phyloP scores from a whole-genome alignment of 106 monocot genomes.

The Dioscorea alata region DNA sequence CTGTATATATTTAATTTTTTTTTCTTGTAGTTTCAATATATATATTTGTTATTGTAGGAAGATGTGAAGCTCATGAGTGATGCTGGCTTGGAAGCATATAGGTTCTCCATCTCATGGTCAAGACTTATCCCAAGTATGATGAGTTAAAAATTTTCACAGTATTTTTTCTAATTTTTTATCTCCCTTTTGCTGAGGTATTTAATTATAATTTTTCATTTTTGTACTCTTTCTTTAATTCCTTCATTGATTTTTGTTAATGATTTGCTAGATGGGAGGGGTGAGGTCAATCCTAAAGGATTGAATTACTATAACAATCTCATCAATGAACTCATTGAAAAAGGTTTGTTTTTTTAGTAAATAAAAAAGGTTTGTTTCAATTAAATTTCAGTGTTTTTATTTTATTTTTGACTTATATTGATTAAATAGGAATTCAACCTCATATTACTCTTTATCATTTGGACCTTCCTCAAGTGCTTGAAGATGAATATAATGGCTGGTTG shows the following conservation, averaged over 20 bases:
- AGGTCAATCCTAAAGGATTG: constrained; percentile 54
- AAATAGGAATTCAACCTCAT: constrained; percentile 63
- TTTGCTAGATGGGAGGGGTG: constrained; percentile 55
- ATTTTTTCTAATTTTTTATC: neutral
- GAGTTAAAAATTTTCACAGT: neutral
- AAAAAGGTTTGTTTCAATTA: too few relatives aligned
- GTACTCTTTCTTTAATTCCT: too few relatives aligned
- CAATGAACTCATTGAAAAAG: constrained; percentile 44
- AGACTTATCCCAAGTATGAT: constrained; percentile 62
- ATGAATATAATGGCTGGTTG: constrained; percentile 62
- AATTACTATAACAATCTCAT: constrained; percentile 66
- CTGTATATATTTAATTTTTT: too few relatives aligned
- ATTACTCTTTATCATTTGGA: constrained; percentile 56
- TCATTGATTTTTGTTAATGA: too few relatives aligned
- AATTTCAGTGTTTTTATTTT: too few relatives aligned
- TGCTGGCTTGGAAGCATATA: constrained; percentile 50
- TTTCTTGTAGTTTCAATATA: too few relatives aligned
- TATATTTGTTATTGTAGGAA: constrained; percentile 30
- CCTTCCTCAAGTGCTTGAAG: constrained; percentile 66
- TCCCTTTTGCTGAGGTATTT: too few relatives aligned
- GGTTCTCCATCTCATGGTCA: constrained; percentile 78
- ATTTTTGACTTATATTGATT: neutral
- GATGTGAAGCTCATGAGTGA: constrained; percentile 65
- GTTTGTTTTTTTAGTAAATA: constrained; percentile 12
- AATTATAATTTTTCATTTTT: too few relatives aligned